Conservation (phyloP, 2,329 filamentous ascomycete species). For the Tolypocladium guangdongense region DNA sequence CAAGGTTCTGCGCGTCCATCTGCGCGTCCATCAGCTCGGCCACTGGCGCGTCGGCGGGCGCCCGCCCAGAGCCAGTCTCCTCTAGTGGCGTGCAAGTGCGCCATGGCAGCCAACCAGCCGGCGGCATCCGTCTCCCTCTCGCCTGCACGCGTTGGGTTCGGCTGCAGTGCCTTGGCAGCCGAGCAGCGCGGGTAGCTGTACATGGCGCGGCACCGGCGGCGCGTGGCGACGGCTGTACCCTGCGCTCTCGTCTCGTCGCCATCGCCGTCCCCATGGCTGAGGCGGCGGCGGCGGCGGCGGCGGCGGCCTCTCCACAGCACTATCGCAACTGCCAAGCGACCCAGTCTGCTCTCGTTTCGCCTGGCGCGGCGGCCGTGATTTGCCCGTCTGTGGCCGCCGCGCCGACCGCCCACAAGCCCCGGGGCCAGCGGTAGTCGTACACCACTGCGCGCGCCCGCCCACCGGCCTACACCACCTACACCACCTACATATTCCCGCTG, state of each 20-base stretch:
- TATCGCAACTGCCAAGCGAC: background rate
- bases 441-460: background rate
- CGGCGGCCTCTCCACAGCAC: background rate
- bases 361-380: background rate
- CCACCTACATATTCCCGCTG: background rate
- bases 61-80: background rate
- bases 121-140: conserved; percentile 17
- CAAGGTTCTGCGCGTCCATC: no score
- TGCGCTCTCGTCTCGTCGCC: no score
- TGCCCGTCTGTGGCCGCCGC: no score
- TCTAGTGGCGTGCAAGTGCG: conserved; percentile 8
- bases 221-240: no score
- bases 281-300: background rate
- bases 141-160: background rate
- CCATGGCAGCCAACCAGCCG: conserved; percentile 21
- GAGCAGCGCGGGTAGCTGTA: background rate
- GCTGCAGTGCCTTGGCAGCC: background rate
- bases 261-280: no score
- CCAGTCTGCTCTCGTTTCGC: no score
- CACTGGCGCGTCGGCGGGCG: background rate
- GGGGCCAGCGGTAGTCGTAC: background rate
- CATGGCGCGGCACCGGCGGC: background rate
- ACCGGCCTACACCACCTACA: no score
- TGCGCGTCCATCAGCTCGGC: background rate
- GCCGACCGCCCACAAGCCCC: no score